phyloP scores from a whole-genome alignment of 306 rosid species.

The Glycine soja region DNA sequence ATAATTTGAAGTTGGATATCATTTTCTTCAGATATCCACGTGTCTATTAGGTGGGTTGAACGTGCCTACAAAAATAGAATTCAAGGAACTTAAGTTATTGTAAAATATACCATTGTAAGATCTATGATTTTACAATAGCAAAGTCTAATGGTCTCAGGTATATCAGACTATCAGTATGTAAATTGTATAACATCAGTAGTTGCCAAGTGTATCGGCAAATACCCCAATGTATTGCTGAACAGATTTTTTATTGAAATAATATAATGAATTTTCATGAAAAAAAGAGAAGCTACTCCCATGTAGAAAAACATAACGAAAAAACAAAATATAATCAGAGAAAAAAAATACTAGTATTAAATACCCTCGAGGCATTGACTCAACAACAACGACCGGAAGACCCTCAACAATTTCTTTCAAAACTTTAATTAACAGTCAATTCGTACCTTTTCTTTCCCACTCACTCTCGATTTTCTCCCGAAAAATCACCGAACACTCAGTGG shows the following conservation, averaged over 20 bases:
- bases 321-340: neutral
- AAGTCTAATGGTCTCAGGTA: neutral
- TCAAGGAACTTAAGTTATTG: neutral
- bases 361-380: neutral
- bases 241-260: too few species aligned
- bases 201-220: too few species aligned
- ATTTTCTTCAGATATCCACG: neutral
- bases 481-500: conserved; percentile 49
- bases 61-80: neutral
- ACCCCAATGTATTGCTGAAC: too few species aligned
- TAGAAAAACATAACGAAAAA: neutral
- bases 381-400: neutral
- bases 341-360: neutral
- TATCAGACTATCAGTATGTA: too few species aligned
- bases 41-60: neutral
- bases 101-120: neutral
- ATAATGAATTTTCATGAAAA: too few species aligned
- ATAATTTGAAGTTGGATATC: neutral
- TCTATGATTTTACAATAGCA: neutral
- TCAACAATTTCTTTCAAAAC: conserved; percentile 20
- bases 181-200: neutral
- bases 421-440: conserved; percentile 42
- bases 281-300: too few species aligned
- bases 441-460: neutral
- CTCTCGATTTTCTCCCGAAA: conserved; percentile 10